Conservation (phyloP, 192 early-diverging fungal genomes). For the Radiomyces spectabilis region DNA sequence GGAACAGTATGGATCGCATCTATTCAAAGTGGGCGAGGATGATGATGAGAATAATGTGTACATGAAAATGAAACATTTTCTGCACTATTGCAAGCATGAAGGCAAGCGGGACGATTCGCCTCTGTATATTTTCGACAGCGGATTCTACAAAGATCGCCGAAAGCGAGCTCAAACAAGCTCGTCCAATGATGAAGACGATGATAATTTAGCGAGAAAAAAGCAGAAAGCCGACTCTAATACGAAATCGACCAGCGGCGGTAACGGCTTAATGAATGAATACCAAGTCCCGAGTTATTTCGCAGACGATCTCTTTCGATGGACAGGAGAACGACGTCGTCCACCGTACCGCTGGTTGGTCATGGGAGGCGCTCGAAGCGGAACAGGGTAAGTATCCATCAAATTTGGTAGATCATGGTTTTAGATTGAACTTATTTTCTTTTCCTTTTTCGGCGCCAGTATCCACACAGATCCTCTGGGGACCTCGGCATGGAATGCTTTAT, state of each 20-base stretch:
- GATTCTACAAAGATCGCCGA: slow-evolving; percentile 41
- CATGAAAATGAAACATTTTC: slow-evolving; percentile 54
- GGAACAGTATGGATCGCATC: slow-evolving; percentile 46
- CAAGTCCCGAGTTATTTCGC: slow-evolving; percentile 61
- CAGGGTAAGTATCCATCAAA: slow-evolving; percentile 37
- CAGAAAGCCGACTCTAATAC: background rate
- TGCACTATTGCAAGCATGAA: slow-evolving; percentile 42
- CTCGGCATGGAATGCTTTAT: slow-evolving; percentile 72
- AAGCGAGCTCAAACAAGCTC: background rate
- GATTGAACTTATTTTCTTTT: background rate
- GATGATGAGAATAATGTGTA: slow-evolving; percentile 64
- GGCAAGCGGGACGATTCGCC: slow-evolving; percentile 60
- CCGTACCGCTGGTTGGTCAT: slow-evolving; percentile 76
- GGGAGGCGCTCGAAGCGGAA: slow-evolving; percentile 64
- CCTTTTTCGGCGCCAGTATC: slow-evolving; percentile 18
- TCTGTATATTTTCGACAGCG: slow-evolving; percentile 76
- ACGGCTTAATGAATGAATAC: slow-evolving; percentile 53
- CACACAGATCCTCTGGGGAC: slow-evolving; percentile 73
- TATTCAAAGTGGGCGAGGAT: slow-evolving; percentile 78
- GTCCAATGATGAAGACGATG: slow-evolving; percentile 1
- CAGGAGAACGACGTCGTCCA: slow-evolving; percentile 53
- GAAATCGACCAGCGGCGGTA: slow-evolving; percentile 6
- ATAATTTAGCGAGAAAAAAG: background rate
- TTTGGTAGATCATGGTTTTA: background rate
- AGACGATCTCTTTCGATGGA: slow-evolving; percentile 63